Evolutionary conservation across 1,284 basidiomycete species (phyloP).

Genomic region (Ganoderma leucocontextum): DNA sequence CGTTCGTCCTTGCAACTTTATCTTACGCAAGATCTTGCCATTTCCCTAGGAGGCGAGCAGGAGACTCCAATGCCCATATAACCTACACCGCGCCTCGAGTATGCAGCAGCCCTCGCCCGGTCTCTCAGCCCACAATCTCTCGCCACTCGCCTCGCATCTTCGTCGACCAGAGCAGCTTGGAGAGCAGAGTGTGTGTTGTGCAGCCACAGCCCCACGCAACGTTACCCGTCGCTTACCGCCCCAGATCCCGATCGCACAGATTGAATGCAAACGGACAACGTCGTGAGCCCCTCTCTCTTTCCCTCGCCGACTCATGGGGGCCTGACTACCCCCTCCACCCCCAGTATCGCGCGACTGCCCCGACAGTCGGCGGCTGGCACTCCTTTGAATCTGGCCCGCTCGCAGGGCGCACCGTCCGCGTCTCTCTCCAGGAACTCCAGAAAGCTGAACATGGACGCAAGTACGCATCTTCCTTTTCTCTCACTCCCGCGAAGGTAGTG

Average conservation of each 20-base stretch:
- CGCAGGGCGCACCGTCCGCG: constrained; percentile 23
- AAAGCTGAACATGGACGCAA: constrained; percentile 32
- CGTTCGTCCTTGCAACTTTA: not conserved
- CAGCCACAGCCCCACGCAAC: not conserved
- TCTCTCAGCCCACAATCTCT: constrained; percentile 6
- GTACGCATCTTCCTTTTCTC: constrained; percentile 14
- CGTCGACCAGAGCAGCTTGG: not conserved
- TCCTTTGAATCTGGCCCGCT: constrained; percentile 13
- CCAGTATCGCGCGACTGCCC: not conserved
- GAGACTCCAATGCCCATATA: constrained; percentile 13
- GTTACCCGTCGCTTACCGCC: constrained; percentile 8
- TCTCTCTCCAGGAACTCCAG: constrained; percentile 27
- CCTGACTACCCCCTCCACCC: constrained; percentile 5
- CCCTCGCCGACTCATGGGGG: constrained; percentile 8
- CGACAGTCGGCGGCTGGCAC: constrained; percentile 11
- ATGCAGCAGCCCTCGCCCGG: constrained; percentile 3
- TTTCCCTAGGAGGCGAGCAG: not conserved
- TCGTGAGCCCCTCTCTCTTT: constrained; percentile 6
- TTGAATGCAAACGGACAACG: constrained; percentile 13
- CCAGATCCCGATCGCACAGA: constrained; percentile 13
- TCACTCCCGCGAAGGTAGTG: not conserved
- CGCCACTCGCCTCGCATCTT: not conserved
- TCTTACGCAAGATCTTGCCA: not conserved
- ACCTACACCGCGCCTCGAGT: constrained; percentile 10
- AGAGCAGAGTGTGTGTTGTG: not conserved